Conservation (phyloP, 2,329 filamentous ascomycete genomes). For the Trichoderma arundinaceum region DNA sequence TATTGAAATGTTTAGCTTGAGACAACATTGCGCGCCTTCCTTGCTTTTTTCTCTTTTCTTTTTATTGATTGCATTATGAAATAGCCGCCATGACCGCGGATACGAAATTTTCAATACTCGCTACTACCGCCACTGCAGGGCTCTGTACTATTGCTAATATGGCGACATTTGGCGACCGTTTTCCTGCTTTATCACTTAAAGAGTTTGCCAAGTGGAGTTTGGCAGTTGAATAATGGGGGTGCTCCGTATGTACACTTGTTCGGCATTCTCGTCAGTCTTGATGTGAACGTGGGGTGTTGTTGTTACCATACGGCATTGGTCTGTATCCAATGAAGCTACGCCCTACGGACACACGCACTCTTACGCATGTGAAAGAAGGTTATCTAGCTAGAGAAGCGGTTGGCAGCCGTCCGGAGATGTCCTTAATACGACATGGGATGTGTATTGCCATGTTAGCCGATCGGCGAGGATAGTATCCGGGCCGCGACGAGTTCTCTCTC, state of each 20-base stretch:
- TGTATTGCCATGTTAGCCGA: background rate
- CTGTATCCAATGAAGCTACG: constrained; percentile 9
- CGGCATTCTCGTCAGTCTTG: background rate
- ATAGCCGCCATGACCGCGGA: constrained; percentile 22
- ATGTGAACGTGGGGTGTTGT: background rate
- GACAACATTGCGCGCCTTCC: background rate
- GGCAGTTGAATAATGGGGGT: background rate
- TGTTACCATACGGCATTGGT: background rate
- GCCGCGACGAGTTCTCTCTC: background rate
- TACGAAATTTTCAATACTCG: background rate
- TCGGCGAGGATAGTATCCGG: constrained; percentile 3
- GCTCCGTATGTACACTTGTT: background rate
- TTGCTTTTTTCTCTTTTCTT: too few relatives aligned
- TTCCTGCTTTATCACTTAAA: background rate
- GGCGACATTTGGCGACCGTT: background rate
- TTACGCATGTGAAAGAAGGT: background rate
- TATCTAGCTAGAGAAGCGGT: background rate
- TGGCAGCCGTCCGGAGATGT: background rate
- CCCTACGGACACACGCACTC: constrained; percentile 11
- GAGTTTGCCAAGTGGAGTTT: constrained; percentile 14
- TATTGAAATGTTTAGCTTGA: constrained; percentile 1
- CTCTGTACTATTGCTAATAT: background rate
- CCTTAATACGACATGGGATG: background rate
- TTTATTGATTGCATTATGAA: constrained; percentile 5
- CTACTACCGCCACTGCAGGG: background rate